Evolutionary conservation across 1,284 basidiomycete species (phyloP), one percentile per base, ranked within the genome.

Genomic region (Cystobasidium sp.): DNA sequence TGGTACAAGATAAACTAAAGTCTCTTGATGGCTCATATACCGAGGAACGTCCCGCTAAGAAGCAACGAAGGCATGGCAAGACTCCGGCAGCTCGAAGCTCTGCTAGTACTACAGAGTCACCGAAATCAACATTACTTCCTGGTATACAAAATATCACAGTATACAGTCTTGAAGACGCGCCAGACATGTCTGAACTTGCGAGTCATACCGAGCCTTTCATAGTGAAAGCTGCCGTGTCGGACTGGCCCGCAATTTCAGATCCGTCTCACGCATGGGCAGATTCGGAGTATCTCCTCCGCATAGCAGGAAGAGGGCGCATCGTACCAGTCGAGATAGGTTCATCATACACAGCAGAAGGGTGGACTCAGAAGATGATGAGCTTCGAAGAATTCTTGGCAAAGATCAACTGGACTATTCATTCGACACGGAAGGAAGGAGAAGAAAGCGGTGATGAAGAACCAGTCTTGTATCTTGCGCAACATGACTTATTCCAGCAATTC

Each of bases 251-350:
- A 1, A 81, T 91, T 74, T 84, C 83, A 14, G 86, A 88, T 0
- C 3, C 10, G 4, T 22, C n/a, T 16, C 79, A 86, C 59, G 85
- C 86, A 8, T 96, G 94, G 94, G 75, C 81, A n/a, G 88, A 87
- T 39, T 82, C 85, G 9, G 80, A 83, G 0, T 96, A 97, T 81
- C 85, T 97, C 0, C 85, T 86, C 24, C 82, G 84, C 6, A 82
- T 87, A 1, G 88, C 88, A 1, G 94, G 94, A 9, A 87, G 87
- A 43, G 93, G 91, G 3, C 87, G 96, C 16, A 83, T 93, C 8
- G 91, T 98, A 0, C 96, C 96, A 5, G 89, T 98, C 10, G 96
- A 99, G 82, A 84, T 96, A 37, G 96, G 96, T 3, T 82, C 83
- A 58, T 90, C 94, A 80, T 99, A 99, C 82, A 88, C 92, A 44